phyloP scores from a whole-genome alignment of 2,329 filamentous ascomycete genomes.

The Meredithiella fracta region DNA sequence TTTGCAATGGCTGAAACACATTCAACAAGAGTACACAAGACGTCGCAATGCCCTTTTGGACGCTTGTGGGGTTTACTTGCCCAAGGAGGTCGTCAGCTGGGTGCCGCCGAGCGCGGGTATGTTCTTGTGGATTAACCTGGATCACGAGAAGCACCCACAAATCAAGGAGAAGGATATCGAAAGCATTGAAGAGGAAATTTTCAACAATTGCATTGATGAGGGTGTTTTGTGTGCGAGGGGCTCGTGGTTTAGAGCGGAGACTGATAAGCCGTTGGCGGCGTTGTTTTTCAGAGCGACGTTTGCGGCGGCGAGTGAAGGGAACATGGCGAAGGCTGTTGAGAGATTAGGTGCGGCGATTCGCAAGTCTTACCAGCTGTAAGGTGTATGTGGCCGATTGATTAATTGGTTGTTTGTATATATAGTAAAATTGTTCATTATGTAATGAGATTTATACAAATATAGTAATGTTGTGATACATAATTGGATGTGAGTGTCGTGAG shows the following conservation, averaged over 20 bases:
- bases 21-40: constrained; percentile 65
- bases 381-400: no score
- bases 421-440: no score
- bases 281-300: constrained; percentile 86
- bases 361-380: constrained; percentile 30
- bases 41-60: constrained; percentile 60
- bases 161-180: constrained; percentile 35
- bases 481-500: no score
- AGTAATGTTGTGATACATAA: no score
- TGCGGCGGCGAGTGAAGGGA: constrained; percentile 57
- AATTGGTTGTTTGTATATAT: no score
- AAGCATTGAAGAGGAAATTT: constrained; percentile 74
- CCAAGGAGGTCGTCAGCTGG: constrained; percentile 62
- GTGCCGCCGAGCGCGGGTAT: constrained; percentile 70
- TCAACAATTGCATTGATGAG: constrained; percentile 55
- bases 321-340: constrained; percentile 55
- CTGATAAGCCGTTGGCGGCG: constrained; percentile 35
- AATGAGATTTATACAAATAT: no score
- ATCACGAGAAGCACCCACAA: constrained; percentile 49
- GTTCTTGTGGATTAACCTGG: constrained; percentile 73
- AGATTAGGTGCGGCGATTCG: constrained; percentile 62
- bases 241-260: constrained; percentile 79
- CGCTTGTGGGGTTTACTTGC: constrained; percentile 66
- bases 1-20: constrained; percentile 70
- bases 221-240: constrained; percentile 71